These are phyloP conservation scores for Heliocybe sulcata DNA, from an alignment of 1,284 basidiomycete genomes.

Conservation along the genomic window DNA sequence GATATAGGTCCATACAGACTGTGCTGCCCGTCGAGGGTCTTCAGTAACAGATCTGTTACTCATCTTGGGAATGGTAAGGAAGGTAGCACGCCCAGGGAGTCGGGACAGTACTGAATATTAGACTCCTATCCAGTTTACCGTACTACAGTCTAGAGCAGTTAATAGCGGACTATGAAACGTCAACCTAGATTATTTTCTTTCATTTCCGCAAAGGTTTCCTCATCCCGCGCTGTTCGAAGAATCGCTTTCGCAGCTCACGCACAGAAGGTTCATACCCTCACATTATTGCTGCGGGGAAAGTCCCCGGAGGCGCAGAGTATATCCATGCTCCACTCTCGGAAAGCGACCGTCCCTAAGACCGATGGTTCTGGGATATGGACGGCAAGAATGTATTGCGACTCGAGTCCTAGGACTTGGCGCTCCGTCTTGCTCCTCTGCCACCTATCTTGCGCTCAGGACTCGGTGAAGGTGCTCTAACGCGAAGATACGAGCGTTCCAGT, in stretches of 20 bases:
- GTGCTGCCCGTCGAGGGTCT: not conserved
- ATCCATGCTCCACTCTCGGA: constrained; percentile 47
- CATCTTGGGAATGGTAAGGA: not conserved
- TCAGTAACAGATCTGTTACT: not conserved
- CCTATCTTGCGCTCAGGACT: constrained; percentile 20
- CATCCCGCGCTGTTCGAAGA: constrained; percentile 55
- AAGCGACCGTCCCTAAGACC: constrained; percentile 64
- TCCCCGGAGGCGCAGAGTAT: constrained; percentile 80
- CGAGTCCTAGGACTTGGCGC: constrained; percentile 28
- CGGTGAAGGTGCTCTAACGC: constrained; percentile 34
- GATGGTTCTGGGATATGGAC: constrained; percentile 21
- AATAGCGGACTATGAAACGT: too few relatives aligned
- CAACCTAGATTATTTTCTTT: not conserved
- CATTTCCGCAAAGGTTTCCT: not conserved
- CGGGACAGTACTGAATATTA: too few relatives aligned
- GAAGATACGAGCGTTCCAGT: constrained; percentile 68
- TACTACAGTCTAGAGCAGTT: too few relatives aligned
- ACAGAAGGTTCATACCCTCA: constrained; percentile 46
- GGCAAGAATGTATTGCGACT: constrained; percentile 37
- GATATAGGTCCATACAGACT: constrained; percentile 1
- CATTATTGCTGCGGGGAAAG: constrained; percentile 77
- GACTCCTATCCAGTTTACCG: too few relatives aligned
- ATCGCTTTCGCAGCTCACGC: constrained; percentile 78
- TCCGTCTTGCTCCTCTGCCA: constrained; percentile 49
- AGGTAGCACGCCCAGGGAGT: too few relatives aligned